Base-by-base conservation (phyloP, 345 rosid genomes). In the Angophora floribunda region DNA sequence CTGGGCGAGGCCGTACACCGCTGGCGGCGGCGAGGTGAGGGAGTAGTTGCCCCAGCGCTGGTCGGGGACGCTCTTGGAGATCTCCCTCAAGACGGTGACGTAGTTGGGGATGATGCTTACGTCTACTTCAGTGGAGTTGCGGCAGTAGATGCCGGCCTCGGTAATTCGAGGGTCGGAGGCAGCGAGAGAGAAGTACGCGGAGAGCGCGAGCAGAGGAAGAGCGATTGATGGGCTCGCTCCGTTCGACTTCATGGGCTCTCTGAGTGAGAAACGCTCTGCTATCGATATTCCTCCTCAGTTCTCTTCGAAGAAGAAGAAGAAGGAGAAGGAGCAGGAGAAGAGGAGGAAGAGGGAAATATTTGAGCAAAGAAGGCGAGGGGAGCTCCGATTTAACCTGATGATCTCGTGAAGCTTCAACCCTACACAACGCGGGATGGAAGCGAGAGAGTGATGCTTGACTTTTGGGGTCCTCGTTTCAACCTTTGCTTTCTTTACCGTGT, bases 1-100 rank as follows among this genome's bases (percentile, higher is more conserved):
- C 85, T 94, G 95, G 13, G 91, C 86, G 14, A 94, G 89, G 11
- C 89, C 92, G 41, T 91, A 89, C 6, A 94, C 85, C 12, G 79
- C 24, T 4, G 95, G 93, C 12, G 86, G 52, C 7, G 89, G 87
- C 10, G 51, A 44, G 28, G 87, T 79, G 52, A 90, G 21, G 65
- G 87, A 90, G 85, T 82, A 87, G 13, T 78, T 30, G 1, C 90
- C 94, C 89, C 89, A 90, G 3, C 24, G 50, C 12, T 41, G 70
- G 11, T 24, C 22, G 28, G 63, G 11, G 5, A 92, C 85, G 84
- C 90, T 86, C 12, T 7, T 32, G 10, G 45, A 50, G 41, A 92
- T 7, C 36, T 57, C 45, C 41, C 87, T 89, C 91, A 93, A 89
- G 52, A 87, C 90, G 21, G 82, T 12, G 7, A 85, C 75, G 52